These are phyloP conservation scores for Leucocoprinus leucothites DNA, from an alignment of 768 basidiomycete species.

Conservation along the genomic window DNA sequence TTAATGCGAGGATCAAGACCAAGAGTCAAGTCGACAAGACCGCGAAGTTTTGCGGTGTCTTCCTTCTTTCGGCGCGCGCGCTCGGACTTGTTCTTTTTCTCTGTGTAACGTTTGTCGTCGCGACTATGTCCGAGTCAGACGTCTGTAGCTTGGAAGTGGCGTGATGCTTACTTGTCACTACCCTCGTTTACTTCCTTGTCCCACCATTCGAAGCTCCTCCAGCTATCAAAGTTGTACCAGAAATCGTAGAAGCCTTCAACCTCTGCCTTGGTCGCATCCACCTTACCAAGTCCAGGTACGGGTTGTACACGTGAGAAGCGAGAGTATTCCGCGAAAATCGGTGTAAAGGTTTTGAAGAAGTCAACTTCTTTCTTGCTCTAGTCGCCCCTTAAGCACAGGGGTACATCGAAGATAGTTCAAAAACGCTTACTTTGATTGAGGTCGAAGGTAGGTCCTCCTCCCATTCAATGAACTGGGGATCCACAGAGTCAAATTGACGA, in stretches of 20 bases:
- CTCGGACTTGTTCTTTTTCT: slow-evolving; percentile 99
- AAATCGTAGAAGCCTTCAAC: slow-evolving; percentile 97
- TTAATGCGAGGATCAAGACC: slow-evolving; percentile 92
- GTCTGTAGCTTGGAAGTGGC: too few species aligned
- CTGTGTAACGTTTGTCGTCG: slow-evolving; percentile 97
- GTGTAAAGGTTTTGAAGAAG: slow-evolving; percentile 72
- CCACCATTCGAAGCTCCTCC: slow-evolving; percentile 96
- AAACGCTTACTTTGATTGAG: slow-evolving; percentile 44
- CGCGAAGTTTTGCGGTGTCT: slow-evolving; percentile 86
- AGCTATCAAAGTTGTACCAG: slow-evolving; percentile 99
- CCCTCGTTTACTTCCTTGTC: slow-evolving; percentile 99
- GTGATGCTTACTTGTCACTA: slow-evolving; percentile 72
- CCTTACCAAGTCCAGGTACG: slow-evolving; percentile 74
- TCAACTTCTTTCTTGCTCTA: slow-evolving; percentile 46
- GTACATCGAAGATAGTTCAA: not conserved
- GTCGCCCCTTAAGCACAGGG: not conserved
- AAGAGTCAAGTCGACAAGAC: slow-evolving; percentile 83
- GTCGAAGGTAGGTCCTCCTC: slow-evolving; percentile 77
- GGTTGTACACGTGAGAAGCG: slow-evolving; percentile 87
- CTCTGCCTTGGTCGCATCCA: slow-evolving; percentile 69
- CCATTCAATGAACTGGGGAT: slow-evolving; percentile 68
- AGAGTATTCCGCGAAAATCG: slow-evolving; percentile 87
- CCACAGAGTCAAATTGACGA: slow-evolving; percentile 95
- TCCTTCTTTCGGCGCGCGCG: slow-evolving; percentile 96
- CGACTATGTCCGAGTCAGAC: slow-evolving; percentile 54